phyloP scores from a whole-genome alignment of 1,284 basidiomycete genomes.

The Ustanciosporium gigantosporum region DNA sequence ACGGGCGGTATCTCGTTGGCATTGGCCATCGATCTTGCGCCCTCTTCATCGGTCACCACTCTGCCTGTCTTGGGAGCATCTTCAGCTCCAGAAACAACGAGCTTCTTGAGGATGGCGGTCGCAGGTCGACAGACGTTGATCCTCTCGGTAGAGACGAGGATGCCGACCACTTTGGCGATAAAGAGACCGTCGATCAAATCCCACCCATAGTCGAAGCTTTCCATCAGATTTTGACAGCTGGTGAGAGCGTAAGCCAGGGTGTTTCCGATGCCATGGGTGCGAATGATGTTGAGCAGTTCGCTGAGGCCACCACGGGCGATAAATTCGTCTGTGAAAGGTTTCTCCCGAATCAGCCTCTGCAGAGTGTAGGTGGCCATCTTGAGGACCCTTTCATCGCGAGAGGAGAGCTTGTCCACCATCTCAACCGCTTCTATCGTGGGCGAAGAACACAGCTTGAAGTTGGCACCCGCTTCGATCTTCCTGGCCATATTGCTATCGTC shows the following conservation, averaged over 20 bases:
- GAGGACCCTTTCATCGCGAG: constrained; percentile 69
- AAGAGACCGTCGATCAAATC: constrained; percentile 72
- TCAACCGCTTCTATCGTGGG: constrained; percentile 80
- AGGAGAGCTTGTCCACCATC: constrained; percentile 73
- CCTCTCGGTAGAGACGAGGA: constrained; percentile 66
- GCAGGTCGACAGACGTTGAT: constrained; percentile 94
- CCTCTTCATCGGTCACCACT: constrained; percentile 21
- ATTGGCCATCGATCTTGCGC: constrained; percentile 5
- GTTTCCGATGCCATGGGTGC: constrained; percentile 71
- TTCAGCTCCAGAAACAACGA: constrained; percentile 65
- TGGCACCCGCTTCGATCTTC: constrained; percentile 51
- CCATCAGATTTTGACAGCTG: constrained; percentile 75
- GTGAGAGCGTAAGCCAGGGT: constrained; percentile 82
- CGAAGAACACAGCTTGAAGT: constrained; percentile 71
- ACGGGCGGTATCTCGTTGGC: constrained; percentile 12
- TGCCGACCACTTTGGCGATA: constrained; percentile 76
- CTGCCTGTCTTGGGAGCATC: constrained; percentile 37
- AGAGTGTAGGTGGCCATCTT: constrained; percentile 76
- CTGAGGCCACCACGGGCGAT: constrained; percentile 71
- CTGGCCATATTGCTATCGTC: constrained; percentile 67
- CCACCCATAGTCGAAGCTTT: constrained; percentile 66
- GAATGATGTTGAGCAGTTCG: constrained; percentile 45
- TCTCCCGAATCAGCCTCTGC: constrained; percentile 85
- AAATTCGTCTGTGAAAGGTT: constrained; percentile 84
- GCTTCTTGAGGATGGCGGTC: constrained; percentile 85